Evolutionary conservation across 2,329 filamentous ascomycete species (phyloP), one percentile per base, ranked within the genome.

Genomic region (Chaetomium globosum): DNA sequence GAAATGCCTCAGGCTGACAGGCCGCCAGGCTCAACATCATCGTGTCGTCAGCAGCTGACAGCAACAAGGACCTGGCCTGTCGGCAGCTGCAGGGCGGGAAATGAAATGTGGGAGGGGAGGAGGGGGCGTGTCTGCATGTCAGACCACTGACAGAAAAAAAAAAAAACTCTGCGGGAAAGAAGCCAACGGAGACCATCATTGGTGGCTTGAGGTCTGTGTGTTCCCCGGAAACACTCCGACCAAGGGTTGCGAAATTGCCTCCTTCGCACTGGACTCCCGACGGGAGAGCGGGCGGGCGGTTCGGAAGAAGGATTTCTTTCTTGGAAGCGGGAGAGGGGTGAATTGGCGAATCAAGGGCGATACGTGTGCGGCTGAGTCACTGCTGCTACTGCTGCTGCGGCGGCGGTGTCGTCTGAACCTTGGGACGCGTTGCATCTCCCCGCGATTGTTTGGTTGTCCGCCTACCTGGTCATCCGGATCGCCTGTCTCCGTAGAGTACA

Each of bases 281-380:
- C 28, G 52, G 52, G 36, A 39, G 52, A 30, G 36, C 16, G 1
- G 39, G 21, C 28, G 28, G 57, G 23, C 23, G 21, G 59, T 26
- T 54, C 39, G 51, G 59, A 48, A 26, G n/a, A 62, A 62, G 39
- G 36, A 33, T 26, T 56, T 56, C 36, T 48, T 48, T 48, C 8
- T n/a, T n/a, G 39, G 7, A 12, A 4, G 36, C 36, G n/a, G 13
- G 46, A 49, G 36, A 48, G 52, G 16, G 19, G 59, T 31, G 59
- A 48, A 54, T 61, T 61, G 59, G 49, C 59, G 49, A 61, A 61
- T 61, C 31, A 55, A 36, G 21, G n/a, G 7, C 9, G 8, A 8
- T 19, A 6, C 6, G 33, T 2, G 8, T 46, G 54, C 54, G 54
- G 54, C 54, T 57, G 54, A 43, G 52, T 52, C 23, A 30, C 26